Evolutionary conservation across 129 eudicot genomes (phyloP).

Genomic region (Scalesia atractyloides): DNA sequence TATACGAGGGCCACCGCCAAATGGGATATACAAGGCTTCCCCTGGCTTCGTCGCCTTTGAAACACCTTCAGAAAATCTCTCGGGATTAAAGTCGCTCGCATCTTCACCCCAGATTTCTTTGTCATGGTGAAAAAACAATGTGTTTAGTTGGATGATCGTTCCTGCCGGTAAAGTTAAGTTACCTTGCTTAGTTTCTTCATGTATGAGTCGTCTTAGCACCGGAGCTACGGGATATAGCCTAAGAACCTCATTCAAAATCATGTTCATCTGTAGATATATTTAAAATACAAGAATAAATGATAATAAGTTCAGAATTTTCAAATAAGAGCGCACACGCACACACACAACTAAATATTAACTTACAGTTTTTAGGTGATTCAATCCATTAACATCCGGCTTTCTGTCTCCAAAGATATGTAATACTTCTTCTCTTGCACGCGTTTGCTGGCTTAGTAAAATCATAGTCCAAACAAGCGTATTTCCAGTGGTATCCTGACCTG

Average conservation of each 20-base stretch:
- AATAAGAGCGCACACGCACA: no score
- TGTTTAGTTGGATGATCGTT: conserved; percentile 24
- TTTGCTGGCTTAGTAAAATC: conserved; percentile 29
- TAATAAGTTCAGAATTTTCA: no score
- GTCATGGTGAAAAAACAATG: conserved; percentile 42
- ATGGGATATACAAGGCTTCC: conserved; percentile 37
- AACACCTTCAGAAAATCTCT: conserved; percentile 53
- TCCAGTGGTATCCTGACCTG: conserved; percentile 28
- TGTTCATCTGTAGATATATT: background rate
- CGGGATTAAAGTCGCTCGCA: conserved; percentile 49
- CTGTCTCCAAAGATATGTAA: background rate
- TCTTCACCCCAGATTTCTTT: conserved; percentile 51
- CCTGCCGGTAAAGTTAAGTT: conserved; percentile 38
- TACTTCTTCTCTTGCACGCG: conserved; percentile 13
- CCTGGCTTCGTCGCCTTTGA: conserved; percentile 38
- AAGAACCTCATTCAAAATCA: conserved; percentile 43
- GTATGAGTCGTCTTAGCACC: conserved; percentile 16
- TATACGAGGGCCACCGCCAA: conserved; percentile 53
- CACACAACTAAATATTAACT: background rate
- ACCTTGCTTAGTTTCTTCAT: conserved; percentile 34
- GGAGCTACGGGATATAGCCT: conserved; percentile 43
- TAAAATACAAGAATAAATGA: no score
- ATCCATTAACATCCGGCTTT: background rate
- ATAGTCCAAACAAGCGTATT: conserved; percentile 31
- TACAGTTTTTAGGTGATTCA: conserved; percentile 9